Evolutionary conservation across 2,329 filamentous ascomycete species (phyloP).

Genomic region (Penicillium sp.): DNA sequence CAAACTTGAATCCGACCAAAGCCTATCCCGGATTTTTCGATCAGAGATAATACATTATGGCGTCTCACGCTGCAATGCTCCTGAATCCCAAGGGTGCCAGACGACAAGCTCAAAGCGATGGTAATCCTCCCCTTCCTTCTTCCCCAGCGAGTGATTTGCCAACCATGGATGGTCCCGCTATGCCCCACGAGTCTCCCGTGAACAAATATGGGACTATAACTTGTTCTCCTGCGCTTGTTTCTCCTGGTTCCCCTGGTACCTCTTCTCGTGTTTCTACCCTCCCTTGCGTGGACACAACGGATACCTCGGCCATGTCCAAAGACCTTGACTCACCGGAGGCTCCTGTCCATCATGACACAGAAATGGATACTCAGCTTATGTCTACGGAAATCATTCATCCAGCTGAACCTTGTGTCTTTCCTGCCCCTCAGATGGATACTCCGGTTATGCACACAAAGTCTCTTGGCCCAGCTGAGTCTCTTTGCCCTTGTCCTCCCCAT

Average conservation of each 20-base stretch:
- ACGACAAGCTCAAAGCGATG: conserved; percentile 34
- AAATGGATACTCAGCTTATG: background rate
- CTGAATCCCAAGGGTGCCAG: conserved; percentile 43
- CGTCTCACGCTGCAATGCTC: conserved; percentile 41
- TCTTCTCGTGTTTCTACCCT: conserved; percentile 11
- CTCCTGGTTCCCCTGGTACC: background rate
- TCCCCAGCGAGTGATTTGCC: background rate
- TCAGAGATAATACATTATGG: conserved; percentile 27
- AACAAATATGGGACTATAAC: background rate
- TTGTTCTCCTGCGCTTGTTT: background rate
- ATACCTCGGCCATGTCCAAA: background rate
- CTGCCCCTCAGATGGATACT: background rate
- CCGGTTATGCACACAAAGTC: background rate
- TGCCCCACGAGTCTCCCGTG: background rate
- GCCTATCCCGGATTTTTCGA: background rate
- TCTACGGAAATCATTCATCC: background rate
- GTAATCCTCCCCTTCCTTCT: conserved; percentile 23
- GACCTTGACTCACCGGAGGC: background rate
- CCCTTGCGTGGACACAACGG: background rate
- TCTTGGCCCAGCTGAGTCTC: background rate
- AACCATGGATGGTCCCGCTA: background rate
- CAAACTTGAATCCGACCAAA: conserved; percentile 11
- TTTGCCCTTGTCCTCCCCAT: background rate
- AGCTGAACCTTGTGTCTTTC: background rate
- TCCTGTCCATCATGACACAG: background rate